Base-by-base conservation (phyloP, 2,329 filamentous ascomycete genomes). In the Lachnellula cervina region DNA sequence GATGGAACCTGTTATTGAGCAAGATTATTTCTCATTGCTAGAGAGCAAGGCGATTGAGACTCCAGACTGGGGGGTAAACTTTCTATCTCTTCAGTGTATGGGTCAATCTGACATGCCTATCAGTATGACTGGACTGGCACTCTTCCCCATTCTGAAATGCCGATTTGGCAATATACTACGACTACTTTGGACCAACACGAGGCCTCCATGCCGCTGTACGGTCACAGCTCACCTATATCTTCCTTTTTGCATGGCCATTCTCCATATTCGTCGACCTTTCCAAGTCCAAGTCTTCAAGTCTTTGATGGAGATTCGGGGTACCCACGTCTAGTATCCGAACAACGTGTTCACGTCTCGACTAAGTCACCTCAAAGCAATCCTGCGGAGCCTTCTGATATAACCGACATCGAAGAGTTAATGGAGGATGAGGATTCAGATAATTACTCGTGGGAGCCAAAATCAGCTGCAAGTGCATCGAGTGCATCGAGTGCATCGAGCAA, bases 81-180 rank as follows among this genome's bases (percentile, higher is more conserved):
- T 8, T 47, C 37, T 4, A 4, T 34, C 21, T 17, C 23, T 21
- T 52, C 5, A 8, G 28, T 0, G 28, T 28, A 28, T 28, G 8
- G 28, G 28, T 28, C n/a, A 51, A 8, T 25, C 9, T 51, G n/a
- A 45, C n/a, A 34, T 17, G 5, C 17, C 3, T 28, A 21, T 23
- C 35, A 57, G 38, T 47, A 57, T 23, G 46, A 57, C 21, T 57
- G 55, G 55, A 43, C 51, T 17, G 13, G 44, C 47, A 1, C 35
- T 19, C 17, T 40, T 19, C 44, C 51, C 5, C 14, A 17, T 1
- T 8, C 25, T 21, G 50, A 50, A n/a, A 49, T 54, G 51, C 55
- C 51, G 7, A 54, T 57, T 40, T 57, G 55, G 55, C 55, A 57
- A 45, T 57, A 57, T 32, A 57, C 55, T 23, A 11, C 42, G 40